These are phyloP conservation scores for Noccaea caerulescens DNA, from an alignment of 345 rosid genomes.

Conservation along the genomic window DNA sequence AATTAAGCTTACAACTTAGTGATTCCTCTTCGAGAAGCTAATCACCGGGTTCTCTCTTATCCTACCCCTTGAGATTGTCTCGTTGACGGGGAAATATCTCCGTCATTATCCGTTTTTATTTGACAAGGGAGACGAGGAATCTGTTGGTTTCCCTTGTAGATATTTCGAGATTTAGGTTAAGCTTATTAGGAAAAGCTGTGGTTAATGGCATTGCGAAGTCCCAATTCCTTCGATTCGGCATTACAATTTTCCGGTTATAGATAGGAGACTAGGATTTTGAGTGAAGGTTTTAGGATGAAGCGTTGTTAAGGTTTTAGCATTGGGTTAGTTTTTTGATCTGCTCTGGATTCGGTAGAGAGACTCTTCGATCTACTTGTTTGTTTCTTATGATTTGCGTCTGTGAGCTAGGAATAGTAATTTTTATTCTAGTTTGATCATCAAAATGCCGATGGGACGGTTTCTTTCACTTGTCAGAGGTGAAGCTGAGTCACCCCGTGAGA, in stretches of 20 bases:
- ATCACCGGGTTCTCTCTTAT: neutral
- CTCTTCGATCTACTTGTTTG: neutral
- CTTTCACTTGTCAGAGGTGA: conserved; percentile 1
- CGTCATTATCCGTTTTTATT: neutral
- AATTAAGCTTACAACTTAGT: neutral
- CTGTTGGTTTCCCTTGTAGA: neutral
- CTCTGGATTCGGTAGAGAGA: neutral
- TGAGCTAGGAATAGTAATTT: neutral
- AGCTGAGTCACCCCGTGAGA: conserved; percentile 9
- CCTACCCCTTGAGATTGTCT: conserved; percentile 8
- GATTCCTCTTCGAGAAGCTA: neutral
- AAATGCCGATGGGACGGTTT: conserved; percentile 24
- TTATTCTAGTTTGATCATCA: neutral
- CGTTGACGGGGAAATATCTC: neutral
- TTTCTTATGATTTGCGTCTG: neutral
- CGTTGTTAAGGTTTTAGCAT: neutral
- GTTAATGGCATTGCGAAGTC: neutral
- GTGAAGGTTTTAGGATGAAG: neutral
- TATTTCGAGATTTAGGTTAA: conserved; percentile 6
- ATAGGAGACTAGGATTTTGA: neutral
- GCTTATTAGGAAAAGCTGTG: conserved; percentile 4
- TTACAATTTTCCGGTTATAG: no score
- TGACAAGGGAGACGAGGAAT: neutral
- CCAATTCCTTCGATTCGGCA: conserved; percentile 2
- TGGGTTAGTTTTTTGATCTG: neutral